Evolutionary conservation across 441 rosid species (phyloP), one percentile per base, ranked within the genome.

Genomic region (Croton setiger): DNA sequence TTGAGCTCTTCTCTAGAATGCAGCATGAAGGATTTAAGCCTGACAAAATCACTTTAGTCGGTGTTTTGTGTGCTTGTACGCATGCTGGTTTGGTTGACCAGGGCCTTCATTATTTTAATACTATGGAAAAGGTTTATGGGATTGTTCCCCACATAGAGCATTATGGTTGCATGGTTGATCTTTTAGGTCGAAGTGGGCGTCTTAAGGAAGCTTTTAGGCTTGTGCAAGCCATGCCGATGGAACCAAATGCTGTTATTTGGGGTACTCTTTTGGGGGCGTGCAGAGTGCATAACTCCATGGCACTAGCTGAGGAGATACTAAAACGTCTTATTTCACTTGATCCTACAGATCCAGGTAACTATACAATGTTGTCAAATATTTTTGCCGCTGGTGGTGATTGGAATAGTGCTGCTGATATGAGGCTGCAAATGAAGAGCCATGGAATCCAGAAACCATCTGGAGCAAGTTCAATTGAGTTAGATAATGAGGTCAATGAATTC

Each of bases 221-320:
- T 48, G 85, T 89, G 37, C 79, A 72, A 48, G 82, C 79, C 68
- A 93, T 91, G 93, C 91, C 93, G 0, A 47, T 86, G 74, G 80
- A 86, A 75, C 93, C 97, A 23, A 91, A 87, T 76, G 94, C 77
- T 43, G 76, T 87, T 61, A 85, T 93, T 60, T 91, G 85, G 94
- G 89, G 96, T 56, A 87, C 91, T 66, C 93, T 93, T 74, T 80
- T 91, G 75, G 88, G 83, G 49, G 94, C 89, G 1, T 93, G 96
- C 71, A 85, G 86, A 68, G 76, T 76, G 78, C 93, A 89, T 78
- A 82, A 85, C 66, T 82, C 77, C 6, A 76, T 66, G 5, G 85
- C 71, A n/a, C 80, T 88, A 27, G 93, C 97, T 9, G 82, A 81
- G 65, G 75, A 85, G 76, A 82, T 87, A 55, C 66, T 71, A 20